Conservation (phyloP, 1,139 yeast genomes). For the Sugiyamaella japonica region DNA sequence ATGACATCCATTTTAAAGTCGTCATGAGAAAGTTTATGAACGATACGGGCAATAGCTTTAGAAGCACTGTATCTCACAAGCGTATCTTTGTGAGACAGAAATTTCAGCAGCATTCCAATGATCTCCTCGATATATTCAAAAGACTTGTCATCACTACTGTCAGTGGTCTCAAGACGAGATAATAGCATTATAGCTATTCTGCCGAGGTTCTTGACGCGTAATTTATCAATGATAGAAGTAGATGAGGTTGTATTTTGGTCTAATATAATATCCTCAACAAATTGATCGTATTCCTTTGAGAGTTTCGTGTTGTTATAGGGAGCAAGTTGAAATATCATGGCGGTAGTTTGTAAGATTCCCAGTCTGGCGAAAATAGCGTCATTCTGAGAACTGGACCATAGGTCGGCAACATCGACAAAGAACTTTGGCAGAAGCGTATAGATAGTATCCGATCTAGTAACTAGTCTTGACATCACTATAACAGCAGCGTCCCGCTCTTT, state of each 20-base stretch:
- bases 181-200: constrained; percentile 37
- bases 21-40: constrained; percentile 33
- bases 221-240: constrained; percentile 23
- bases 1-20: constrained; percentile 41
- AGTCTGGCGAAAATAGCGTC: constrained; percentile 23
- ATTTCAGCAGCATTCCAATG: constrained; percentile 39
- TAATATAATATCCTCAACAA: background rate
- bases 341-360: constrained; percentile 33
- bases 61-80: constrained; percentile 48
- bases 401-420: constrained; percentile 18
- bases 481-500: constrained; percentile 52
- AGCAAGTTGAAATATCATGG: constrained; percentile 23
- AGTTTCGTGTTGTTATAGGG: background rate
- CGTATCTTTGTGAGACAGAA: constrained; percentile 43
- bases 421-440: constrained; percentile 27
- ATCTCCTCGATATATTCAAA: constrained; percentile 45
- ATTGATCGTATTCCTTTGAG: background rate
- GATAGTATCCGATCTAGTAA: constrained; percentile 44
- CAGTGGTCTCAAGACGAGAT: constrained; percentile 3
- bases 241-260: constrained; percentile 3
- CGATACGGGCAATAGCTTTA: constrained; percentile 48
- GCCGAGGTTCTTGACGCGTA: constrained; percentile 42
- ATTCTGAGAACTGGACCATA: background rate
- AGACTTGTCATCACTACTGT: constrained; percentile 16
- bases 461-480: constrained; percentile 44